Conservation (phyloP, 2,329 filamentous ascomycete genomes). For the Xylariaceae sp. region DNA sequence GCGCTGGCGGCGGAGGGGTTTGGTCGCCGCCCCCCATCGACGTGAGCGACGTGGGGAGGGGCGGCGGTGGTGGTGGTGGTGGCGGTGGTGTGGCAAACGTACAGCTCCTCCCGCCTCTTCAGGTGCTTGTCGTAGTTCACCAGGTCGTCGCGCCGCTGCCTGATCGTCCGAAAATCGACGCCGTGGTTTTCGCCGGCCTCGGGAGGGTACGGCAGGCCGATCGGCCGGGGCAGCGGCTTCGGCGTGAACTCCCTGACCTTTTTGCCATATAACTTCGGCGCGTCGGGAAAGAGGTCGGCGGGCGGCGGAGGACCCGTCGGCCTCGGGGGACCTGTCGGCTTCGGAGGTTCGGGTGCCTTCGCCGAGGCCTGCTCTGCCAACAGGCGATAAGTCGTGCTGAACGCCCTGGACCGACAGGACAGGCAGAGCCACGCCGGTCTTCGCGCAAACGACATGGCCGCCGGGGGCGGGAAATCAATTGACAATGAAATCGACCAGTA, state of each 20-base stretch:
- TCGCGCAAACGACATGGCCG: conserved; percentile 14
- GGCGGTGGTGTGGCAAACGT: conserved; percentile 24
- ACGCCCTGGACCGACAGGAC: conserved; percentile 44
- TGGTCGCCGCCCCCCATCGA: too few relatives aligned
- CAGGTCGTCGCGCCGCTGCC: conserved; percentile 70
- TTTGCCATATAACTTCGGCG: conserved; percentile 53
- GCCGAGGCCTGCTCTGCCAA: conserved; percentile 22
- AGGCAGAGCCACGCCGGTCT: conserved; percentile 35
- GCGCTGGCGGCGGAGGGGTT: too few relatives aligned
- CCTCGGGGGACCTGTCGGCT: conserved; percentile 8
- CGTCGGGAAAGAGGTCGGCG: conserved; percentile 48
- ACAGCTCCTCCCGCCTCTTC: conserved; percentile 67
- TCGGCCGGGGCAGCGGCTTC: conserved; percentile 60
- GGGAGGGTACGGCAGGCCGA: conserved; percentile 72
- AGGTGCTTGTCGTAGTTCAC: conserved; percentile 81
- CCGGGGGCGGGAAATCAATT: not conserved
- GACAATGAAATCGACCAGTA: too few relatives aligned
- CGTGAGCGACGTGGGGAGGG: too few relatives aligned
- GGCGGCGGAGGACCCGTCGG: too few relatives aligned
- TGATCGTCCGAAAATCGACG: conserved; percentile 57
- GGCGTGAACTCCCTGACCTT: conserved; percentile 48
- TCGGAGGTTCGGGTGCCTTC: conserved; percentile 10
- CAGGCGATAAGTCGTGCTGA: conserved; percentile 36
- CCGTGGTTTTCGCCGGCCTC: conserved; percentile 74
- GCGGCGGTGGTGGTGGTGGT: too few relatives aligned